Evolutionary conservation across 306 rosid species (phyloP), one percentile per base, ranked within the genome.

Genomic region (Benincasa hispida): DNA sequence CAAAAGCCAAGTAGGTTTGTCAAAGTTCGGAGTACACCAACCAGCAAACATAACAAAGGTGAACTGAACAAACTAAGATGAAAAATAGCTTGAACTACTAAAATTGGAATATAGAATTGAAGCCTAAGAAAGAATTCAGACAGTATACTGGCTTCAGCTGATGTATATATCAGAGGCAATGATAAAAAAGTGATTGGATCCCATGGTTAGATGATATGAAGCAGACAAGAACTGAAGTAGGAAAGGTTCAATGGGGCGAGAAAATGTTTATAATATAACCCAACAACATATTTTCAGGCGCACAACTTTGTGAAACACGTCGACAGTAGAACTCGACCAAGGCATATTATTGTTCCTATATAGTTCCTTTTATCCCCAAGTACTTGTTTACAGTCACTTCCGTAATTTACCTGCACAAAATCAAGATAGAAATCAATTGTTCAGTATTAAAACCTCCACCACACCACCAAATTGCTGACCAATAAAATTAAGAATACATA

Each of bases 131-230:
- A 25, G 22, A 58, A 57, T 10, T 37, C 13, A 21, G 70, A 58
- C 25, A 2, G 56, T 30, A 19, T 30, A 32, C 10, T 37, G 5
- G 13, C 19, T 86, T 94, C 97, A 94, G 80, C 96, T 94, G 83
- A 94, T 94, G 85, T 94, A 97, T 69, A 94, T 93, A 75, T 90
- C 92, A 63, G 96, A 94, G 75, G 95, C 97, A 85, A 91, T 87
- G 24, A 91, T 92, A 21, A 91, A 81, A 72, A 95, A 87, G 59
- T 89, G 91, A 81, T 78, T 81, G 87, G 98, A 95, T 78, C 99
- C 99, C 99, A 92, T 95, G 84, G 25, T 63, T 63, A 63, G 91
- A 78, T 63, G 50, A 22, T 58, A 48, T 27, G 51, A 41, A 76
- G 70, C 24, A n/a, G 51, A 41, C 39, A 58, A 25, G 6, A 15